phyloP scores from a whole-genome alignment of 2,329 filamentous ascomycete genomes.

The Huntiella moniliformis region DNA sequence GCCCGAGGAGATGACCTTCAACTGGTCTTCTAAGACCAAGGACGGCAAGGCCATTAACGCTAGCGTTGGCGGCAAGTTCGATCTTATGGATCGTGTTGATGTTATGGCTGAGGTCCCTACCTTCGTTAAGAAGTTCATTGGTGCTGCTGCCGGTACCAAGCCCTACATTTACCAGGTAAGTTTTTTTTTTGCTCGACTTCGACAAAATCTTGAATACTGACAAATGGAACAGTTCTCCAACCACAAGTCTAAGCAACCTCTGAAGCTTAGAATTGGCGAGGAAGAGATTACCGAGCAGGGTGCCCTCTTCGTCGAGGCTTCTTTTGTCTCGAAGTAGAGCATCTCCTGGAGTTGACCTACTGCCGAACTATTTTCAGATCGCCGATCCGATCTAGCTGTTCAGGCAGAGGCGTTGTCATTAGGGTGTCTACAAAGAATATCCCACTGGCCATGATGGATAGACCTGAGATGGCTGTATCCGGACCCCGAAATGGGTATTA shows the following conservation, averaged over 20 bases:
- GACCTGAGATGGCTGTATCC: neutral
- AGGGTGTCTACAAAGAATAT: neutral
- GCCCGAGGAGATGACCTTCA: conserved; percentile 54
- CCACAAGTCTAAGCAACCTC: conserved; percentile 37
- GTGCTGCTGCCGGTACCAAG: conserved; percentile 73
- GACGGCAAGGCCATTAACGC: conserved; percentile 58
- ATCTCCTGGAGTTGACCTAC: neutral
- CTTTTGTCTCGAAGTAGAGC: conserved; percentile 59
- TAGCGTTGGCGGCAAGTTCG: conserved; percentile 46
- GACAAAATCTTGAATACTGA: conserved; percentile 13
- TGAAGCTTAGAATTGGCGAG: conserved; percentile 76
- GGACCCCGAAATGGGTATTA: too few relatives aligned
- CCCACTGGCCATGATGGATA: neutral
- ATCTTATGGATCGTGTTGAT: conserved; percentile 60
- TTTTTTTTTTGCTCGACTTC: neutral
- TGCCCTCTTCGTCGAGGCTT: conserved; percentile 68
- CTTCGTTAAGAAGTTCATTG: conserved; percentile 88
- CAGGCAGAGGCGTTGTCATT: neutral
- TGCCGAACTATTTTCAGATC: neutral
- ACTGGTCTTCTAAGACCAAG: conserved; percentile 60
- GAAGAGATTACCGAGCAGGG: conserved; percentile 64
- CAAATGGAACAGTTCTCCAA: conserved; percentile 44
- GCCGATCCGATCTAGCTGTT: neutral
- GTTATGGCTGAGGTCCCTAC: conserved; percentile 93
- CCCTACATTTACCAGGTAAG: conserved; percentile 90